Evolutionary conservation across 2,329 filamentous ascomycete species (phyloP).

Genomic region (Myriosclerotinia duriaeana): DNA sequence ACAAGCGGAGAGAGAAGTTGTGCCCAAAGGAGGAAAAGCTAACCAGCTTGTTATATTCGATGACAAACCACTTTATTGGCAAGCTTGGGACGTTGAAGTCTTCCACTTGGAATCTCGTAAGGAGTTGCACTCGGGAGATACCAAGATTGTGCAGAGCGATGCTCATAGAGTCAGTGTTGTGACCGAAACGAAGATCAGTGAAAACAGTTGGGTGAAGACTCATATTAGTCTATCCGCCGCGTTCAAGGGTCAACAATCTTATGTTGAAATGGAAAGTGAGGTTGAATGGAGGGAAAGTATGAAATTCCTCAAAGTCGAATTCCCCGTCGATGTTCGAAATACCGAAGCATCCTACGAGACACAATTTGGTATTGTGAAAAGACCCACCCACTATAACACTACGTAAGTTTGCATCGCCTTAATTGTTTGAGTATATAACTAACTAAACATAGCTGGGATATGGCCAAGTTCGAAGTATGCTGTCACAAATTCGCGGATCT

Average conservation of each 20-base stretch:
- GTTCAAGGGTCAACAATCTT: constrained; percentile 62
- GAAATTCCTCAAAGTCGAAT: constrained; percentile 98
- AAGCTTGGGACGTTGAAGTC: constrained; percentile 97
- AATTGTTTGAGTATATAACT: constrained; percentile 28
- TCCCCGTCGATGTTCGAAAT: constrained; percentile 87
- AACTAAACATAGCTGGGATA: constrained; percentile 67
- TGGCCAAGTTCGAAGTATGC: constrained; percentile 97
- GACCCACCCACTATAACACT: constrained; percentile 98
- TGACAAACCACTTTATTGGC: constrained; percentile 96
- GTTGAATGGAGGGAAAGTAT: constrained; percentile 98
- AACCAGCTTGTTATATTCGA: constrained; percentile 95
- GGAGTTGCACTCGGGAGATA: constrained; percentile 68
- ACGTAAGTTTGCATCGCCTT: constrained; percentile 49
- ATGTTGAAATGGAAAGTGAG: constrained; percentile 76
- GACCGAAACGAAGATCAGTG: constrained; percentile 84
- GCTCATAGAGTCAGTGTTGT: constrained; percentile 76
- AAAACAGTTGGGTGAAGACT: constrained; percentile 81
- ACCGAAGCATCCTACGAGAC: constrained; percentile 95
- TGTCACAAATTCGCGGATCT: constrained; percentile 93
- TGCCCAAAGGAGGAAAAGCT: constrained; percentile 71
- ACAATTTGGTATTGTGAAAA: constrained; percentile 82
- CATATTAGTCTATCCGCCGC: constrained; percentile 77
- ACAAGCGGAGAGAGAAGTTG: constrained; percentile 69
- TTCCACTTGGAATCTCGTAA: constrained; percentile 86
- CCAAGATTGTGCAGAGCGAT: constrained; percentile 68